A percentile compares a stretch with the other conserved stretches of the same genome.
These are phyloP conservation scores for Chlamydomonas eustigma DNA, from an alignment of 139 green algal genomes.

Conservation along the genomic window DNA sequence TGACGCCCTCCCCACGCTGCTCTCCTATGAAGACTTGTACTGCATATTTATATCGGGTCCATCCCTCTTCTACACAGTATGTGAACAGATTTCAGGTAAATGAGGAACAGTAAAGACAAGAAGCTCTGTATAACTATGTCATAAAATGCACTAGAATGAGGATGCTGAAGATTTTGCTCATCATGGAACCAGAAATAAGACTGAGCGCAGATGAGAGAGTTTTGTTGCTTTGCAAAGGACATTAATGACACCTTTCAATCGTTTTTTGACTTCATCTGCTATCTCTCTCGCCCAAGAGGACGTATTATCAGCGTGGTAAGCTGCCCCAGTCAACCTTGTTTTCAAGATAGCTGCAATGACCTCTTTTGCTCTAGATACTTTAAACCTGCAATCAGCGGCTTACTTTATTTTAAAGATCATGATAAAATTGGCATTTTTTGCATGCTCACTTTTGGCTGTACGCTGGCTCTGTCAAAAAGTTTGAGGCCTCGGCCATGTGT, in stretches of 20 bases:
- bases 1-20: slow-evolving; percentile 68
- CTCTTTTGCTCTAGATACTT: slow-evolving; percentile 48
- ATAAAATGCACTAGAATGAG: too few species aligned
- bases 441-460: background rate
- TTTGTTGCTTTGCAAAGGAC: too few species aligned
- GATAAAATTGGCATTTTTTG: background rate
- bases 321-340: slow-evolving; percentile 44
- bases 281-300: slow-evolving; percentile 68
- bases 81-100: background rate
- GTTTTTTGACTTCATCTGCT: slow-evolving; percentile 75
- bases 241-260: slow-evolving; percentile 61
- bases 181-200: too few species aligned
- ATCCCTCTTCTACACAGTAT: slow-evolving; percentile 46
- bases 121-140: background rate
- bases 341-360: slow-evolving; percentile 58
- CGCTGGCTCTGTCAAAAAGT: background rate
- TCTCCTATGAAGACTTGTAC: slow-evolving; percentile 79
- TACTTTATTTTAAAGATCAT: background rate
- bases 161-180: too few species aligned
- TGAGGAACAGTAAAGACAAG: background rate
- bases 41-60: slow-evolving; percentile 74
- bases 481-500: background rate
- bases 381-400: slow-evolving; percentile 43
- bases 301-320: slow-evolving; percentile 74
- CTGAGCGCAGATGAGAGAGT: too few species aligned